These are phyloP conservation scores for Monosporozyma unispora DNA, from an alignment of 805 yeast genomes.

Conservation along the genomic window DNA sequence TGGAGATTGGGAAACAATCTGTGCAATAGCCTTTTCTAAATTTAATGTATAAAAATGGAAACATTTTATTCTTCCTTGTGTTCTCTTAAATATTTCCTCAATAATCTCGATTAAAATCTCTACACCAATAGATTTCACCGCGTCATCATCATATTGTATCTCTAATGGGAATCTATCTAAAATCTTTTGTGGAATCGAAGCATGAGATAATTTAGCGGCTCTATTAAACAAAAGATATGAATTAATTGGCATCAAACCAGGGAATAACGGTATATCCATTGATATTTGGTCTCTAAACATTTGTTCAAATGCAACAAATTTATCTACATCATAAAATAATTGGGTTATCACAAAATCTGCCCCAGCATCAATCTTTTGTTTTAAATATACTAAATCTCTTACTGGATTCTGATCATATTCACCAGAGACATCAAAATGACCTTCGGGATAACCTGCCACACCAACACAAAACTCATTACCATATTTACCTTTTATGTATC, in stretches of 20 bases:
- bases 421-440: constrained; percentile 40
- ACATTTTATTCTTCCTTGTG: constrained; percentile 58
- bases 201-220: constrained; percentile 84
- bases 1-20: constrained; percentile 57
- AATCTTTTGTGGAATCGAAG: constrained; percentile 59
- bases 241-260: constrained; percentile 88
- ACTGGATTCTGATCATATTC: constrained; percentile 51
- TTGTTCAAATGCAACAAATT: constrained; percentile 58
- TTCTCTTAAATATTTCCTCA: constrained; percentile 42
- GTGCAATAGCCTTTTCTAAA: constrained; percentile 85
- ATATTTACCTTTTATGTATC: constrained; percentile 58
- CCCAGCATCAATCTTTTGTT: constrained; percentile 85
- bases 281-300: constrained; percentile 37
- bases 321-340: constrained; percentile 78
- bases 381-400: constrained; percentile 68
- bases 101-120: constrained; percentile 58
- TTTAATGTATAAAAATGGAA: constrained; percentile 90
- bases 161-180: constrained; percentile 44
- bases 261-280: constrained; percentile 51
- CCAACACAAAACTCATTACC: constrained; percentile 87
- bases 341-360: constrained; percentile 92
- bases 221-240: constrained; percentile 74
- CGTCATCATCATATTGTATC: constrained; percentile 63
- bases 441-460: constrained; percentile 97
- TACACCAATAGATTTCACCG: constrained; percentile 78